Percentiles rank a stretch among this genome's conserved stretches.
phyloP scores from a whole-genome alignment of 345 rosid genomes.

The Ceriops tagal region DNA sequence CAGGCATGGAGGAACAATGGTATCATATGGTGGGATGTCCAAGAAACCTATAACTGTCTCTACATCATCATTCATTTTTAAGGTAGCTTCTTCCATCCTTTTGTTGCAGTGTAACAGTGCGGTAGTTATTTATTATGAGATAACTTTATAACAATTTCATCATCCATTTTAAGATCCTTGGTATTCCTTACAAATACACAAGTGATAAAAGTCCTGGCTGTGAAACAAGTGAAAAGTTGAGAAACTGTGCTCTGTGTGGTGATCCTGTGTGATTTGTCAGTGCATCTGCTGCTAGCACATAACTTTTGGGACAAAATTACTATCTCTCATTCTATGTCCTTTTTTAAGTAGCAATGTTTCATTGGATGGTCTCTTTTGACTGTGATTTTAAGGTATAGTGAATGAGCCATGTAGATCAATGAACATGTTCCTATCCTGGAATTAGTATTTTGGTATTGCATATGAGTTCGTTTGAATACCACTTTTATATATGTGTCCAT shows the following conservation, averaged over 20 bases:
- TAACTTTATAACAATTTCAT: not conserved
- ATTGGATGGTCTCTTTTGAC: not conserved
- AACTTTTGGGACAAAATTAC: too few relatives aligned
- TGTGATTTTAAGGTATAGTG: not conserved
- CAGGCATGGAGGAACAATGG: conserved; percentile 84
- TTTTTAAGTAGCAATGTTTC: not conserved
- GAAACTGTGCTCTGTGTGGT: not conserved
- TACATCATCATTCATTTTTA: conserved; percentile 77
- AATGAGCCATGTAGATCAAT: too few relatives aligned
- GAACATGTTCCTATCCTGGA: too few relatives aligned
- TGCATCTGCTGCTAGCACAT: not conserved
- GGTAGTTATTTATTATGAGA: not conserved
- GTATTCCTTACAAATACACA: not conserved
- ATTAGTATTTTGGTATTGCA: too few relatives aligned
- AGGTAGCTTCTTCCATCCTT: conserved; percentile 33
- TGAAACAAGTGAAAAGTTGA: not conserved
- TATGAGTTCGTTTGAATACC: too few relatives aligned
- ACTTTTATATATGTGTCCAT: not conserved
- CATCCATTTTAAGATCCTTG: not conserved
- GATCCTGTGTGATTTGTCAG: too few relatives aligned
- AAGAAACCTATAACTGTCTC: conserved; percentile 74
- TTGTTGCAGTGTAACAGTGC: not conserved
- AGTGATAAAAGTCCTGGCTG: not conserved
- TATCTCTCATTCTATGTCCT: not conserved
- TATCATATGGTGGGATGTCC: conserved; percentile 96